Percentiles rank a stretch among this genome's conserved stretches.
Conservation (phyloP, 2,329 filamentous ascomycete genomes). For the Lojkania enalia region DNA sequence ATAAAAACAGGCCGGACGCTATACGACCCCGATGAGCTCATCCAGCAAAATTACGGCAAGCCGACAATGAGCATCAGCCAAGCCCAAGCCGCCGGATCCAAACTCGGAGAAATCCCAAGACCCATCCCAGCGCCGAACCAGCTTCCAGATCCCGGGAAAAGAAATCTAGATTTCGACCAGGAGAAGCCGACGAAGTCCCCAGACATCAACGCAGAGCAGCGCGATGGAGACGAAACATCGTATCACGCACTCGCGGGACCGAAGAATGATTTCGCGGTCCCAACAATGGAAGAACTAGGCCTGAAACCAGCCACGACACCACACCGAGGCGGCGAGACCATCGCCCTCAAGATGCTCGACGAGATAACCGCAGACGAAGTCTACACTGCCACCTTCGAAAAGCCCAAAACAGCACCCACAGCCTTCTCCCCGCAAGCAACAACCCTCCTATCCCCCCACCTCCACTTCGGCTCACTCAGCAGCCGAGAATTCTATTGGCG, state of each 20-base stretch:
- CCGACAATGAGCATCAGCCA: constrained; percentile 76
- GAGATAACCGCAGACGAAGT: constrained; percentile 63
- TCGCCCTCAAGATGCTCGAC: constrained; percentile 62
- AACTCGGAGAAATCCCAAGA: constrained; percentile 63
- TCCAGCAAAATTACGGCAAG: constrained; percentile 66
- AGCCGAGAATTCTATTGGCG: constrained; percentile 74
- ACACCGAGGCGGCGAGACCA: constrained; percentile 71
- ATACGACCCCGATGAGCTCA: constrained; percentile 73
- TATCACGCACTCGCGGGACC: constrained; percentile 68
- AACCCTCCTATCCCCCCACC: constrained; percentile 71
- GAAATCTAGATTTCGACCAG: constrained; percentile 62
- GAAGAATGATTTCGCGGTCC: constrained; percentile 69
- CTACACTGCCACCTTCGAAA: constrained; percentile 74
- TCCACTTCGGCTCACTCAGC: constrained; percentile 76
- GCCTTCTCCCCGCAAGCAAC: constrained; percentile 74
- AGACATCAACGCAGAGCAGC: constrained; percentile 64
- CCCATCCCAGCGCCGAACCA: constrained; percentile 63
- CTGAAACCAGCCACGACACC: constrained; percentile 63
- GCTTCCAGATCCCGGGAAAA: constrained; percentile 68
- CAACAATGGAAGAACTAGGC: constrained; percentile 71
- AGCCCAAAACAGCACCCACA: constrained; percentile 74
- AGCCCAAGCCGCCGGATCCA: constrained; percentile 62
- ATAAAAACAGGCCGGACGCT: constrained; percentile 67
- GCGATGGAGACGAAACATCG: constrained; percentile 58
- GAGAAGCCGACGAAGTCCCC: constrained; percentile 54